A percentile compares a stretch with the other conserved stretches of the same genome.
These are phyloP conservation scores for Aspergillus sclerotiicarbonarius DNA, from an alignment of 495 filamentous ascomycete genomes.

Conservation along the genomic window DNA sequence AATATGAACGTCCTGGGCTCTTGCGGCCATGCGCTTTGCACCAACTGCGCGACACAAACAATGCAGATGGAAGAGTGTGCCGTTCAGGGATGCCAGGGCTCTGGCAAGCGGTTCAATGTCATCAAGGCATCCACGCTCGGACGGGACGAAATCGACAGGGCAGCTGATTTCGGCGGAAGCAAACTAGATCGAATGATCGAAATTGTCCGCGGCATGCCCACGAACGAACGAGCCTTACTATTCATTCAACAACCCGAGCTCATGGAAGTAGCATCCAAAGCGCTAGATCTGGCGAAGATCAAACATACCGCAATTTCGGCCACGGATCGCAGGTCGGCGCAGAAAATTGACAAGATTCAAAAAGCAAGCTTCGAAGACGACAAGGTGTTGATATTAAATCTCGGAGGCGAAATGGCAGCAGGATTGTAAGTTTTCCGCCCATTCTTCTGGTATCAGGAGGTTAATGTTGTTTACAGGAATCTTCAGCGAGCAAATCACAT, in stretches of 20 bases:
- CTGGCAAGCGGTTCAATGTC: conserved; percentile 29
- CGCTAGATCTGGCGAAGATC: conserved; percentile 31
- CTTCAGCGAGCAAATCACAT: conserved; percentile 74
- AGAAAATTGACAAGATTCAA: conserved; percentile 47
- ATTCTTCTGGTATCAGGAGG: not conserved
- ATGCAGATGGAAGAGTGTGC: conserved; percentile 25
- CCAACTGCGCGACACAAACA: conserved; percentile 27
- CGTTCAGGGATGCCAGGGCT: conserved; percentile 29
- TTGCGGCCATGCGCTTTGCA: conserved; percentile 54
- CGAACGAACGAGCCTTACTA: conserved; percentile 47
- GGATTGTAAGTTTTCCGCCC: conserved; percentile 56
- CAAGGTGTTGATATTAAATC: conserved; percentile 64
- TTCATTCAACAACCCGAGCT: conserved; percentile 53
- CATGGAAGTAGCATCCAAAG: conserved; percentile 31
- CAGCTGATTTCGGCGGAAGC: conserved; percentile 32
- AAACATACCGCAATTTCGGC: conserved; percentile 28
- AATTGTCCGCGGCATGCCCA: conserved; percentile 40
- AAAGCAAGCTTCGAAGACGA: conserved; percentile 26
- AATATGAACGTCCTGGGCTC: conserved; percentile 38
- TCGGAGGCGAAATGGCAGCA: conserved; percentile 61
- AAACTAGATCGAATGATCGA: conserved; percentile 50
- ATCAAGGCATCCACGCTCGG: conserved; percentile 35
- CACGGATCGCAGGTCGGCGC: conserved; percentile 22
- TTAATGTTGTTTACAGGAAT: conserved; percentile 49
- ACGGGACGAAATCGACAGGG: conserved; percentile 25